Percentiles rank a stretch among this genome's conserved stretches.
Conservation (phyloP, 345 rosid genomes). For the Toxicodendron radicans region DNA sequence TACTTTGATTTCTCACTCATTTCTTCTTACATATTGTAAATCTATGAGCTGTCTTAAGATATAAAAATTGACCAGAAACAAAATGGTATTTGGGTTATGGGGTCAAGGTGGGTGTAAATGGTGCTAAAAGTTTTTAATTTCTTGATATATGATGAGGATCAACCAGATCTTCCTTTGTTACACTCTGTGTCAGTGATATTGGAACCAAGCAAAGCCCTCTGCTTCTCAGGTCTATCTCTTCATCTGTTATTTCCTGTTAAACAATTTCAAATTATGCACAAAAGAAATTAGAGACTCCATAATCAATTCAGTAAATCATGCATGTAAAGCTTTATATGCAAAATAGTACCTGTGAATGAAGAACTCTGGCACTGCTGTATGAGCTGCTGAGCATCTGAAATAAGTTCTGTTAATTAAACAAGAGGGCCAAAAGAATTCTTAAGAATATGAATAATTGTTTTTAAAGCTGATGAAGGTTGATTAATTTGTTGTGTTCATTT, state of each 20-base stretch:
- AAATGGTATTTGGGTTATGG: neutral
- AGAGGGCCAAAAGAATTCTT: neutral
- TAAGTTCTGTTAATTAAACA: conserved; percentile 31
- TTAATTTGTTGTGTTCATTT: neutral
- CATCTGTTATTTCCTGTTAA: conserved; percentile 31
- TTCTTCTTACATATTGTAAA: no score
- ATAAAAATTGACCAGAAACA: neutral
- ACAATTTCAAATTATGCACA: neutral
- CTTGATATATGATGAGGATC: neutral
- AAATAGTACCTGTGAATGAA: conserved; percentile 35
- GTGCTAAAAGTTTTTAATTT: neutral
- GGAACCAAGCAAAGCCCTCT: conserved; percentile 67
- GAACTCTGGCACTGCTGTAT: conserved; percentile 19
- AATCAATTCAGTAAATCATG: neutral
- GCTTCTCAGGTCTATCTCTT: conserved; percentile 35
- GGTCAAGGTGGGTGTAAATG: neutral
- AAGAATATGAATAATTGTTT: neutral
- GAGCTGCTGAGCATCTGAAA: conserved; percentile 48
- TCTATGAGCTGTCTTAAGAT: neutral
- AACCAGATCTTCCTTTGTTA: conserved; percentile 20
- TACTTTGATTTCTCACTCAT: no score
- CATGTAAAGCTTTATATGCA: neutral
- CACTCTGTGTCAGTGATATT: conserved; percentile 29
- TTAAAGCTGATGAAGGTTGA: neutral
- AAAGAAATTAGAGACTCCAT: neutral